These are phyloP conservation scores for Orbilia quercus DNA, from an alignment of 2,329 filamentous ascomycete species.

Conservation along the genomic window DNA sequence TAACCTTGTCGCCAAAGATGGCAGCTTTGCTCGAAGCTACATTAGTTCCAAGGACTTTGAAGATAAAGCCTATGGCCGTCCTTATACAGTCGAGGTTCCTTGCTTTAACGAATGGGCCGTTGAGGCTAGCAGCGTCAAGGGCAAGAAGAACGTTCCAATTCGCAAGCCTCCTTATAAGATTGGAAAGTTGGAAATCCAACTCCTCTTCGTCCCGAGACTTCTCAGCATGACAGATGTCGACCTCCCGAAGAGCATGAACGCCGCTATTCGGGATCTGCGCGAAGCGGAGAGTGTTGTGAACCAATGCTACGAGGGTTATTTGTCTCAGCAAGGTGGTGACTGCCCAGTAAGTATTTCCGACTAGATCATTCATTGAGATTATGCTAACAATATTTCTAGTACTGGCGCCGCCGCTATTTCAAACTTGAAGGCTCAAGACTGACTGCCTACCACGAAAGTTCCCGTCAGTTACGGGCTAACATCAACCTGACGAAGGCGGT, in stretches of 20 bases:
- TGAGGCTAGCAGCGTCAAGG: slow-evolving; percentile 91
- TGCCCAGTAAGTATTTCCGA: slow-evolving; percentile 80
- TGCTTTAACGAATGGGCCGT: slow-evolving; percentile 99
- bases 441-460: slow-evolving; percentile 95
- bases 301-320: slow-evolving; percentile 83
- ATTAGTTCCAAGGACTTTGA: slow-evolving; percentile 95
- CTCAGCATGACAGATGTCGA: slow-evolving; percentile 86
- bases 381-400: slow-evolving; percentile 70
- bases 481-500: slow-evolving; percentile 95
- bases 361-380: slow-evolving; percentile 4
- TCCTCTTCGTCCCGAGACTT: slow-evolving; percentile 93
- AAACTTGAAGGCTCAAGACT: slow-evolving; percentile 89
- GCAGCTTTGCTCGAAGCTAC: slow-evolving; percentile 93
- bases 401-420: slow-evolving; percentile 98
- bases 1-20: slow-evolving; percentile 86
- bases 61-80: slow-evolving; percentile 84
- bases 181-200: slow-evolving; percentile 91
- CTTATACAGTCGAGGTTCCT: slow-evolving; percentile 85
- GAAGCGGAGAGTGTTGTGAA: slow-evolving; percentile 84
- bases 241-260: slow-evolving; percentile 99
- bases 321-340: slow-evolving; percentile 97
- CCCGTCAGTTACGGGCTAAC: slow-evolving; percentile 91
- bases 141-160: slow-evolving; percentile 81
- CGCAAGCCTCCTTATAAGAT: slow-evolving; percentile 95
- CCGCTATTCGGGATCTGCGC: slow-evolving; percentile 90